Evolutionary conservation across 2,329 filamentous ascomycete species (phyloP).

Genomic region (Neonectria punicea): DNA sequence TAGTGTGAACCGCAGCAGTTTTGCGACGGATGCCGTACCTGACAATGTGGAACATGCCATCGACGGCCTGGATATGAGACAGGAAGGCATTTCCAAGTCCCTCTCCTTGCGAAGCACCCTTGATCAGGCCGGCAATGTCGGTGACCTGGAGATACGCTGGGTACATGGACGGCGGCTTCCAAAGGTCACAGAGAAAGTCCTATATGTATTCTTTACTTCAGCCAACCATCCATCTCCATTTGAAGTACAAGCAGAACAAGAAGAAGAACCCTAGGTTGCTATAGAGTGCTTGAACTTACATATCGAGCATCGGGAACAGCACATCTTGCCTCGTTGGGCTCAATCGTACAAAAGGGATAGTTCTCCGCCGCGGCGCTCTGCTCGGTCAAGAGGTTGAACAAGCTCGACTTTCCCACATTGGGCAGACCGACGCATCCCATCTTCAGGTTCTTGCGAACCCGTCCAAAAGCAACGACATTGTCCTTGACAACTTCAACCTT

Average conservation of each 20-base stretch:
- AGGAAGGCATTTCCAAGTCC: slow-evolving; percentile 58
- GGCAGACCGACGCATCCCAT: slow-evolving; percentile 59
- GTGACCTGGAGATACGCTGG: slow-evolving; percentile 57
- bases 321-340: slow-evolving; percentile 59
- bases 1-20: slow-evolving; percentile 10
- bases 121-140: slow-evolving; percentile 58
- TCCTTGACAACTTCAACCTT: slow-evolving; percentile 52
- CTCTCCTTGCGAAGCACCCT: slow-evolving; percentile 55
- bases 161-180: slow-evolving; percentile 58
- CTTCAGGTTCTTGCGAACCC: slow-evolving; percentile 57
- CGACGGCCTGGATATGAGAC: slow-evolving; percentile 58
- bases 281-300: slow-evolving; percentile 44
- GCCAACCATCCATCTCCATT: background rate
- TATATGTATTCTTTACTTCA: slow-evolving; percentile 33
- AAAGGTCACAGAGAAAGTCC: slow-evolving; percentile 57
- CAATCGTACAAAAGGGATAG: slow-evolving; percentile 59
- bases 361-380: slow-evolving; percentile 58
- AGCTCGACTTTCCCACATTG: slow-evolving; percentile 57
- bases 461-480: slow-evolving; percentile 58
- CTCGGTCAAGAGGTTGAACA: slow-evolving; percentile 59
- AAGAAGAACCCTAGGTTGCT: background rate
- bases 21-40: slow-evolving; percentile 39
- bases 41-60: slow-evolving; percentile 58
- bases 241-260: too few relatives aligned
- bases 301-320: slow-evolving; percentile 57